These are phyloP conservation scores for Colletotrichum tropicale DNA, from an alignment of 2,329 filamentous ascomycete species.

Conservation along the genomic window DNA sequence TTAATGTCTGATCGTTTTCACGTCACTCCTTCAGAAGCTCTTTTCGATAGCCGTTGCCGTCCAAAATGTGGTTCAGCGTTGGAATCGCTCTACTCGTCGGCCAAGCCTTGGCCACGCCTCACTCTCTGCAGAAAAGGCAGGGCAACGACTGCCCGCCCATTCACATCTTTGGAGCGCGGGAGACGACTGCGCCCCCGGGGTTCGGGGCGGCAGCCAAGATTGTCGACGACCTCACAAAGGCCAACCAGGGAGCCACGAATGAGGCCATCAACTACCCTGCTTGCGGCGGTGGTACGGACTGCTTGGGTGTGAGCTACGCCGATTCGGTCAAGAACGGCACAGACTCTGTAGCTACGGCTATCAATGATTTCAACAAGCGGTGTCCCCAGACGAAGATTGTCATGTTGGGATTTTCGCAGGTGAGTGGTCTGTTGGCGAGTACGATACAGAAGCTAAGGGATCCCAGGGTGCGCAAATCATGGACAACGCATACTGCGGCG, in stretches of 20 bases:
- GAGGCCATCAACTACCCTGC: conserved; percentile 65
- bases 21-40: not conserved
- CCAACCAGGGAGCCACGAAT: conserved; percentile 54
- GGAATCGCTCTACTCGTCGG: not conserved
- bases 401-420: conserved; percentile 67
- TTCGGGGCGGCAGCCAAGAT: conserved; percentile 56
- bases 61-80: conserved; percentile 3
- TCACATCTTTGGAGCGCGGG: conserved; percentile 51
- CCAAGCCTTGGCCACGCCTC: conserved; percentile 5
- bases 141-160: conserved; percentile 38
- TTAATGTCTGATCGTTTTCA: not conserved
- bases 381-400: conserved; percentile 65
- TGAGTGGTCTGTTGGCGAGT: conserved; percentile 26
- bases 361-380: conserved; percentile 60
- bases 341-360: conserved; percentile 60
- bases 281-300: conserved; percentile 63
- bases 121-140: not conserved
- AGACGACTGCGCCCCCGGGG: conserved; percentile 54
- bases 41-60: not conserved
- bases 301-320: conserved; percentile 64
- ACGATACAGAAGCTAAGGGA: not conserved
- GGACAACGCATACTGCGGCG: conserved; percentile 68
- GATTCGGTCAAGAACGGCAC: conserved; percentile 64
- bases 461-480: conserved; percentile 65
- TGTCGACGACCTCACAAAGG: conserved; percentile 51